Evolutionary conservation across 495 filamentous ascomycete genomes (phyloP), one percentile per base, ranked within the genome.

Genomic region (Trichoderma erinaceum): DNA sequence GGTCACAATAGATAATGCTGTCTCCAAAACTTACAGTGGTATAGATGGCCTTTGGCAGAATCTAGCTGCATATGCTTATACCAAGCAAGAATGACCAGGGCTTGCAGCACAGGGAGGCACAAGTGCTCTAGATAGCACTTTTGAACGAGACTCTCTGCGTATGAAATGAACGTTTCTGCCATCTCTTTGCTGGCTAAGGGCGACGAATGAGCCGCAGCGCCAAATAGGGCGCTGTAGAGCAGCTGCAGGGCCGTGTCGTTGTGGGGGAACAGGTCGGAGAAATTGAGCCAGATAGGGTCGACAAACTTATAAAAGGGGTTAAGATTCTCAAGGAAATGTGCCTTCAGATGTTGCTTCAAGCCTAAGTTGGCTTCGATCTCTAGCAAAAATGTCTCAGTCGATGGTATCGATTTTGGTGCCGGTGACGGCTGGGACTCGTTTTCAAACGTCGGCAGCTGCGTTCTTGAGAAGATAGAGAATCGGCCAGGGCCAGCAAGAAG

Each of bases 141-240:
- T 16, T 48, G 43, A 4, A 66, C 65, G 21, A 66, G 23, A 23
- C 43, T 23, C 65, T 66, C 65, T 7, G 65, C 65, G 29, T 66
- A 66, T 15, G 35, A 41, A 18, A 44, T 35, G 43, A 66, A 50
- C 1, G 41, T 23, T 15, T 66, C 65, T 10, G 27, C 41, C 10
- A 52, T 32, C 8, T 18, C 56, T 32, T 21, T 61, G 56, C 10
- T 32, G 56, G 27, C 25, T 25, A 32, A 7, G 18, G 38, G 43
- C 65, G 65, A 35, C 7, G 38, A 27, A 43, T 48, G 27, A 0
- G 38, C 27, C 5, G 27, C 27, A 8, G 43, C 41, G 23, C 18
- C 65, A 48, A 66, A 66, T 1, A 66, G 18, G 7, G 65, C 43
- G 23, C 65, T 66, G 65, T 66, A 66, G 38, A 66, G 65, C 27